Conservation (phyloP, 805 yeast species). For the Zygotorulaspora danielsina region DNA sequence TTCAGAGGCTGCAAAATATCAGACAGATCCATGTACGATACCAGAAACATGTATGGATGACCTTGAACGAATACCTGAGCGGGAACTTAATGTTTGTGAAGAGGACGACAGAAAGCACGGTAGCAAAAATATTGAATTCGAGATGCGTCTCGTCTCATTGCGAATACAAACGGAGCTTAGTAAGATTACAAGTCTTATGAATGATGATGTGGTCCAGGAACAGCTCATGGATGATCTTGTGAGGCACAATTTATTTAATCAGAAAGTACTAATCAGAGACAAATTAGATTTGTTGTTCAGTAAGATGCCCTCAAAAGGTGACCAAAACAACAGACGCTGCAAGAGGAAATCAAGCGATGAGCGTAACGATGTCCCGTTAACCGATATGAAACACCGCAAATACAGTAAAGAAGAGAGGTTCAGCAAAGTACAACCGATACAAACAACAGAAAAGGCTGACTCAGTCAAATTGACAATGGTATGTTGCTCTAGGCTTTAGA, state of each 20-base stretch:
- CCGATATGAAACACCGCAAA: too few relatives aligned
- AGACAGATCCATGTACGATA: too few relatives aligned
- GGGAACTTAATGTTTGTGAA: too few relatives aligned
- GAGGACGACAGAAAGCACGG: not conserved
- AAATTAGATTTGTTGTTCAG: slow-evolving; percentile 6
- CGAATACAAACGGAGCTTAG: slow-evolving; percentile 9
- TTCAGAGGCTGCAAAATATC: too few relatives aligned
- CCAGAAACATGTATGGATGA: too few relatives aligned
- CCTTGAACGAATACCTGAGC: too few relatives aligned
- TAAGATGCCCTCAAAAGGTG: not conserved
- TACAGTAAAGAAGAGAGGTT: too few relatives aligned
- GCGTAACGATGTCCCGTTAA: too few relatives aligned
- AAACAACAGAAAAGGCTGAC: too few relatives aligned
- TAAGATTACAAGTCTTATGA: slow-evolving; percentile 4
- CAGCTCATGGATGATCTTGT: slow-evolving; percentile 5
- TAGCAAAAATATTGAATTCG: slow-evolving; percentile 7
- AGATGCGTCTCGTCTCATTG: slow-evolving; percentile 12
- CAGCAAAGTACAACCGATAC: too few relatives aligned
- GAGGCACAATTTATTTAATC: not conserved
- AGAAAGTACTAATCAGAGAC: slow-evolving; percentile 1
- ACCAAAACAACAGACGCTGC: not conserved
- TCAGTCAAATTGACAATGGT: too few relatives aligned
- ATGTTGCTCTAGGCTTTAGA: too few relatives aligned
- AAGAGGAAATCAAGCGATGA: not conserved
- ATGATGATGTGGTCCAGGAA: slow-evolving; percentile 1